Conservation (phyloP, 2,329 filamentous ascomycete genomes). For the Nakataea oryzae region DNA sequence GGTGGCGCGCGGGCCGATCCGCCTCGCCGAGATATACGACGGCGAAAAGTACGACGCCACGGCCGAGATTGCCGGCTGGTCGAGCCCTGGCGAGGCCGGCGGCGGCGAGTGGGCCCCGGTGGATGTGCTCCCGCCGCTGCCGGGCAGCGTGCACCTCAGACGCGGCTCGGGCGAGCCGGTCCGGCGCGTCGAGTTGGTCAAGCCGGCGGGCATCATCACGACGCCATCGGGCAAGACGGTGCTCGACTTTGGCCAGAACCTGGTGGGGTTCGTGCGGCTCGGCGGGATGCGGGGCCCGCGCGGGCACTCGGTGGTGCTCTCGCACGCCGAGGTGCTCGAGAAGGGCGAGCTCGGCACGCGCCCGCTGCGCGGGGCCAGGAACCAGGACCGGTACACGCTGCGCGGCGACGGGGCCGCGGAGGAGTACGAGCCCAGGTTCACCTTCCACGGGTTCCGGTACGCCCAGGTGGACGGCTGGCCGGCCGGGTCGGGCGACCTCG, state of each 20-base stretch:
- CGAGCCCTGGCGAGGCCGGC: slow-evolving; percentile 1
- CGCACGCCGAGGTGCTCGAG: slow-evolving; percentile 46
- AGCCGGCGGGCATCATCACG: slow-evolving; percentile 18
- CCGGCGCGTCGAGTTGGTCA: slow-evolving; percentile 20
- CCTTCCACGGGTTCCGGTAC: slow-evolving; percentile 43
- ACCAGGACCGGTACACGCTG: slow-evolving; percentile 26
- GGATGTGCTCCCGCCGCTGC: slow-evolving; percentile 12
- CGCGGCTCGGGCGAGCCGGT: slow-evolving; percentile 22
- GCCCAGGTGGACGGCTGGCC: slow-evolving; percentile 34
- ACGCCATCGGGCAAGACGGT: slow-evolving; percentile 31
- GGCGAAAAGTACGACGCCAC: slow-evolving; percentile 39
- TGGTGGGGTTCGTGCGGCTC: slow-evolving; percentile 38
- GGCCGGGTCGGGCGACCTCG: slow-evolving; percentile 8
- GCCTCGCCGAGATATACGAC: slow-evolving; percentile 35
- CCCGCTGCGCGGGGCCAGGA: slow-evolving; percentile 32
- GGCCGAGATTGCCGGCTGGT: slow-evolving; percentile 14
- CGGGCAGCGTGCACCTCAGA: slow-evolving; percentile 12
- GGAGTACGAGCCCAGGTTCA: slow-evolving; percentile 35
- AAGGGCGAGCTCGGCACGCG: slow-evolving; percentile 27
- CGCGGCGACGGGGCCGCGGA: slow-evolving; percentile 7
- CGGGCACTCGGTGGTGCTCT: slow-evolving; percentile 25
- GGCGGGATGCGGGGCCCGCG: slow-evolving; percentile 18
- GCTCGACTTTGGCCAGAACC: slow-evolving; percentile 48
- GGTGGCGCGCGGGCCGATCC: slow-evolving; percentile 19
- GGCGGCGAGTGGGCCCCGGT: background rate